Conservation (phyloP, 495 filamentous ascomycete genomes). For the Tirmania nivea region DNA sequence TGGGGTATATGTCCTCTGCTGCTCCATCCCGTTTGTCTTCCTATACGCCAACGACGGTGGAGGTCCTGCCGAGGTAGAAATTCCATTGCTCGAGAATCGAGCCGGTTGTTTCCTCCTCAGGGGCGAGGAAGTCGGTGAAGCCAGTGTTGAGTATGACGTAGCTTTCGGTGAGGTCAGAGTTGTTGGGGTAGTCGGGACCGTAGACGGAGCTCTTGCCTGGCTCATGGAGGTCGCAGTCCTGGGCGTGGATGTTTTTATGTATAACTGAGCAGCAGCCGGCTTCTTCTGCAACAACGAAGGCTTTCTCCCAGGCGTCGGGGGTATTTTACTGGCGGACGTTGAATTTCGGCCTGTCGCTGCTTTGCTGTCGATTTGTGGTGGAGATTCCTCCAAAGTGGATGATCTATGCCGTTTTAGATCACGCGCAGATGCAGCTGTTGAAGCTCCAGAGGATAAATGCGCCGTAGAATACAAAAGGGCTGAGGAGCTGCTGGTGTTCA, state of each 20-base stretch:
- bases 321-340: not conserved
- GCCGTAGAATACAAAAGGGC: too few species aligned
- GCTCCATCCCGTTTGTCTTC: constrained; percentile 15
- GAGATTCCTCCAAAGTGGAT: too few species aligned
- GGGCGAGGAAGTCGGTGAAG: not conserved
- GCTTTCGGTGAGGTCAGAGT: not conserved
- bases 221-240: constrained; percentile 1
- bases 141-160: not conserved
- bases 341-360: not conserved
- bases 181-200: not conserved
- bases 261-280: not conserved
- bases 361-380: too few species aligned
- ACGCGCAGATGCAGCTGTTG: too few species aligned
- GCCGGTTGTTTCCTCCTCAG: constrained; percentile 4
- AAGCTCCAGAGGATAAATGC: too few species aligned
- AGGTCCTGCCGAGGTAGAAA: constrained; percentile 16
- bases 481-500: too few species aligned
- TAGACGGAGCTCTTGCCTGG: not conserved
- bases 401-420: too few species aligned
- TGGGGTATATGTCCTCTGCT: constrained; percentile 9
- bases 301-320: not conserved
- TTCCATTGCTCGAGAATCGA: constrained; percentile 21
- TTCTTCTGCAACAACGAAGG: not conserved
- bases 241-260: not conserved
- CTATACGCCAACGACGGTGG: constrained; percentile 18